phyloP scores from a whole-genome alignment of 805 yeast genomes.

The Spathaspora sp. region DNA sequence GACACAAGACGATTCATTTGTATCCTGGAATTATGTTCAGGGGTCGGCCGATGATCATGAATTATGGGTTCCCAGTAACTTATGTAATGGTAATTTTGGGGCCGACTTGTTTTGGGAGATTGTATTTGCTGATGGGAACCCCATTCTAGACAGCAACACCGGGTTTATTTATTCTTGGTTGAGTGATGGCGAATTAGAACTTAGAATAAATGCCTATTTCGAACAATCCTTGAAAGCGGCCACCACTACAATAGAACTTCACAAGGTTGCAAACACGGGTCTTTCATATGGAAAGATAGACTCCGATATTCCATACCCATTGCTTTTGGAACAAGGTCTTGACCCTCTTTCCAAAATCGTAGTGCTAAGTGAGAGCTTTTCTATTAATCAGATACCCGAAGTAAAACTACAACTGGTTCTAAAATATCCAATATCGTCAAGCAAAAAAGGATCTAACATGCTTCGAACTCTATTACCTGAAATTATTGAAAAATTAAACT shows the following conservation, averaged over 20 bases:
- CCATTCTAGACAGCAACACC: constrained; percentile 17
- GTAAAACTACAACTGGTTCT: constrained; percentile 2
- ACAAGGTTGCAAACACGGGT: constrained; percentile 17
- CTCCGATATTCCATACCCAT: constrained; percentile 9
- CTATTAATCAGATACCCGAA: constrained; percentile 8
- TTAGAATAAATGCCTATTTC: constrained; percentile 13
- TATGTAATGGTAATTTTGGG: constrained; percentile 45
- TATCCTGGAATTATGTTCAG: constrained; percentile 58
- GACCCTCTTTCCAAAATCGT: constrained; percentile 13
- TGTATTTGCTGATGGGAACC: neutral
- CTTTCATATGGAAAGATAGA: constrained; percentile 24
- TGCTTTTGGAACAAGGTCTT: constrained; percentile 4
- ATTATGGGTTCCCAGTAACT: constrained; percentile 52
- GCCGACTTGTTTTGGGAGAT: constrained; percentile 56
- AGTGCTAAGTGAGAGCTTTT: constrained; percentile 18
- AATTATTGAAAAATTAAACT: constrained; percentile 27
- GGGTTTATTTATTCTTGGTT: constrained; percentile 19
- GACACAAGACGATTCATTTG: constrained; percentile 4
- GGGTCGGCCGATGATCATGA: constrained; percentile 97
- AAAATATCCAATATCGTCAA: constrained; percentile 21
- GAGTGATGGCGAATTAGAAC: constrained; percentile 19
- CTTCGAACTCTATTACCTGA: constrained; percentile 47
- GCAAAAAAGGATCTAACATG: constrained; percentile 66
- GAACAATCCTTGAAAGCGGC: neutral
- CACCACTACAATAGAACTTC: neutral